These are phyloP conservation scores for Malus hybrid DNA, from an alignment of 331 rosid genomes.

Conservation along the genomic window DNA sequence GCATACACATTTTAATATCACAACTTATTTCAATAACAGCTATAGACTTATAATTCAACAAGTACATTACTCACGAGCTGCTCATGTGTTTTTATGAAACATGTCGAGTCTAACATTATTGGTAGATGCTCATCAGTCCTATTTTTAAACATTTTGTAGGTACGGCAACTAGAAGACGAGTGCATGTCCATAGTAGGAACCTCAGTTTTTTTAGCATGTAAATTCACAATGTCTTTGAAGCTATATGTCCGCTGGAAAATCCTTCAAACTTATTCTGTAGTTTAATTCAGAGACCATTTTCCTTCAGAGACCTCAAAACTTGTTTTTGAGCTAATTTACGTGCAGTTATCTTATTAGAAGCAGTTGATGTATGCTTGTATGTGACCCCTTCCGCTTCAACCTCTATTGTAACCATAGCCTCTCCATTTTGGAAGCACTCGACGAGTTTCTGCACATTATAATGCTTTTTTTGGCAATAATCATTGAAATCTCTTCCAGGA, in stretches of 20 bases:
- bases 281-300: background rate
- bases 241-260: background rate
- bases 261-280: background rate
- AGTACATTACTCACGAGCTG: background rate
- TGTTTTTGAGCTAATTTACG: constrained; percentile 41
- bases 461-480: constrained; percentile 32
- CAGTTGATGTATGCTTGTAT: constrained; percentile 12
- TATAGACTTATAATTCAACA: no score
- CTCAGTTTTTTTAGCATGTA: background rate
- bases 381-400: constrained; percentile 39
- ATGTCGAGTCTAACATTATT: background rate
- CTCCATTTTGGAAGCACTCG: constrained; percentile 9
- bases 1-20: no score
- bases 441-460: constrained; percentile 11
- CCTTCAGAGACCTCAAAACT: constrained; percentile 41
- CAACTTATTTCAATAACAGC: no score
- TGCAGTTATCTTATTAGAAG: constrained; percentile 18
- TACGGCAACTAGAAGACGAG: background rate
- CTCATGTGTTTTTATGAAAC: background rate
- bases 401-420: constrained; percentile 16
- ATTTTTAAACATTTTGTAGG: background rate
- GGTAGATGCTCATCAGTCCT: background rate
- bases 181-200: background rate
- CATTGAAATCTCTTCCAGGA: constrained; percentile 40
- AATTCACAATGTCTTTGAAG: background rate